Base-by-base conservation (phyloP, 352 stramenopile species). In the Globisporangium sylvaticum region DNA sequence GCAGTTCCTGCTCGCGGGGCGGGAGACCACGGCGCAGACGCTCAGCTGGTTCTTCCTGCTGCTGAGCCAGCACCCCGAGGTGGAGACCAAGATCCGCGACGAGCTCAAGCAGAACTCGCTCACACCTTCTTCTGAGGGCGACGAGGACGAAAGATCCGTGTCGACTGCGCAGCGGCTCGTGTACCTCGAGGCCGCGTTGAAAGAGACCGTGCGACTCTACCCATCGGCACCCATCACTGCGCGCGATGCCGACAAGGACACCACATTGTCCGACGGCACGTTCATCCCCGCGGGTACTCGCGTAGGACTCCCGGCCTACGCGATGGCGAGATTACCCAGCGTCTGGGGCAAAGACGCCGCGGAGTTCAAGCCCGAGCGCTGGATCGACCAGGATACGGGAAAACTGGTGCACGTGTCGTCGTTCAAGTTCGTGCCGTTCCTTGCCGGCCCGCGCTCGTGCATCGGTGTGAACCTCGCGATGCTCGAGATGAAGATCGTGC, bases 261-360 rank as follows among this genome's bases (percentile, higher is more conserved):
- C 85, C 14, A 80, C 80, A n/a, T 70, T 92, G 4, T 71, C 67
- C 5, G 84, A 96, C 50, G 87, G 87, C 15, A 93, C 88, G 2
- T 86, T 88, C 39, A 71, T 96, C 0, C 63, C 68, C 10, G 73
- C 70, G 18, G 80, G 82, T 8, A 81, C 70, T 7, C 73, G 71
- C 8, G 72, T 91, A 4, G 73, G 73, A 9, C 68, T 95, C 59
- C 78, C 75, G 5, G 53, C 73, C 29, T 95, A 88, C 58, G 72
- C 68, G 22, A 72, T 89, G 55, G 84, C 80, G 56, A 69, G 84
- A n/a, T 61, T 83, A 0, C 67, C 74, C 1, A 67, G 71, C n/a
- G 67, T 93, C 18, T 95, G 89, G 86, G 84, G 84, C 0, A 34
- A 67, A 1, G 87, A 96, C 32, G 84, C 81, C 0, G 32, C 58